These are phyloP conservation scores for Phytophthora quininea DNA, from an alignment of 352 stramenopile species.

Conservation along the genomic window DNA sequence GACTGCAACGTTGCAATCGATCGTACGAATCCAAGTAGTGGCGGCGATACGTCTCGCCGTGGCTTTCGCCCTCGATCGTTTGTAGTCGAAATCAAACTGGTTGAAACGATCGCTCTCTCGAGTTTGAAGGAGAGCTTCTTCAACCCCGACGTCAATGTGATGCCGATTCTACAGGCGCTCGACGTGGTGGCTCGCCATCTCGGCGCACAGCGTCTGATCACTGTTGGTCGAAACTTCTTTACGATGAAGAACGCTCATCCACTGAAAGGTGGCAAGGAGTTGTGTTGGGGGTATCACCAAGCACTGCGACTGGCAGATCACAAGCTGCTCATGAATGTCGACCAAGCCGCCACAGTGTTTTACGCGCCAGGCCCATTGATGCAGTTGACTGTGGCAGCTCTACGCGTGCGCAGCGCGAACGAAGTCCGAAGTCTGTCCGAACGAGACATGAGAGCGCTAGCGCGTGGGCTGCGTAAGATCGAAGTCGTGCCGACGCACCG, in stretches of 20 bases:
- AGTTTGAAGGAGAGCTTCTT: constrained; percentile 47
- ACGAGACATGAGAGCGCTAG: constrained; percentile 37
- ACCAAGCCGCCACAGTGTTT: constrained; percentile 72
- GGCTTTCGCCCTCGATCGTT: constrained; percentile 45
- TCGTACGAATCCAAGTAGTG: constrained; percentile 25
- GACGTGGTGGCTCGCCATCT: constrained; percentile 68
- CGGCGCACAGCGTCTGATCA: constrained; percentile 54
- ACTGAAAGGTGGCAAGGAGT: constrained; percentile 65
- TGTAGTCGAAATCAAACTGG: constrained; percentile 64
- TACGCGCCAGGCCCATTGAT: constrained; percentile 54
- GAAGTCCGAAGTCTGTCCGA: constrained; percentile 45
- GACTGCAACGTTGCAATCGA: constrained; percentile 8
- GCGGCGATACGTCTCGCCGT: not conserved
- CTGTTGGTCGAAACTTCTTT: constrained; percentile 75
- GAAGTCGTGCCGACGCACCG: constrained; percentile 58
- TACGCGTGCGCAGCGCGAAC: constrained; percentile 32
- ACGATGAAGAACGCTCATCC: constrained; percentile 62
- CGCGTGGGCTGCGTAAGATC: constrained; percentile 53
- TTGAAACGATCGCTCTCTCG: constrained; percentile 55
- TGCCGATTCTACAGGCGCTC: constrained; percentile 64
- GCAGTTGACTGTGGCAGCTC: constrained; percentile 44
- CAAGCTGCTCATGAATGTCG: constrained; percentile 71
- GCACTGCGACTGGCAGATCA: constrained; percentile 53
- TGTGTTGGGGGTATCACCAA: constrained; percentile 78
- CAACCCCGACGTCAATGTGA: constrained; percentile 56